A percentile compares a stretch with the other conserved stretches of the same genome.
Evolutionary conservation across 768 basidiomycete genomes (phyloP).

Genomic region (Tephrocybe rancida): DNA sequence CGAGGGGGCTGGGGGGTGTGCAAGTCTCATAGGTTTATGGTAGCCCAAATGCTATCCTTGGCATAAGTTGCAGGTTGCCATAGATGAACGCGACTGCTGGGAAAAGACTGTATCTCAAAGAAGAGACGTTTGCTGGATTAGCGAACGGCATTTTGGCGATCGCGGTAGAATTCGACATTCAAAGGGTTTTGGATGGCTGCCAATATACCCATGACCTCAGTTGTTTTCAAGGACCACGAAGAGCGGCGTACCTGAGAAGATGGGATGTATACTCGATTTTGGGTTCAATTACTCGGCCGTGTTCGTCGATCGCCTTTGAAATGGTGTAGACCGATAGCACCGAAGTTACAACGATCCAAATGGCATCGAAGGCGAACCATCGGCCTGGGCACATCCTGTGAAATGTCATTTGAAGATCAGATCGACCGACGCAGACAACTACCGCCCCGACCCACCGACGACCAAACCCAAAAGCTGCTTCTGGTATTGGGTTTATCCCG

Average conservation of each 20-base stretch:
- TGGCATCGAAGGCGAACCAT: conserved; percentile 41
- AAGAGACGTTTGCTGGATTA: conserved; percentile 31
- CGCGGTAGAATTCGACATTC: conserved; percentile 38
- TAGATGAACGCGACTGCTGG: too few species aligned
- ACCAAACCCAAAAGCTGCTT: conserved; percentile 43
- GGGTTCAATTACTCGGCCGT: conserved; percentile 27
- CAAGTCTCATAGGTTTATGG: conserved; percentile 53
- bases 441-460: conserved; percentile 29
- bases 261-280: conserved; percentile 34
- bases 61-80: background rate
- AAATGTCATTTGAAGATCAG: background rate
- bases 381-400: conserved; percentile 46
- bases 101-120: background rate
- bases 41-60: background rate
- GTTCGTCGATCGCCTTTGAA: conserved; percentile 33
- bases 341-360: conserved; percentile 45
- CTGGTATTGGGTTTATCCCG: conserved; percentile 37
- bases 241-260: conserved; percentile 36
- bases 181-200: conserved; percentile 45
- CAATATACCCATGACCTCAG: background rate
- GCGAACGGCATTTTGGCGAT: conserved; percentile 26
- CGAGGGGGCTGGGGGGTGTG: conserved; percentile 33
- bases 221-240: background rate
- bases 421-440: too few species aligned
- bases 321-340: conserved; percentile 42